Base-by-base conservation (phyloP, 2,329 filamentous ascomycete species). In the Orbilia blumenaviensis region DNA sequence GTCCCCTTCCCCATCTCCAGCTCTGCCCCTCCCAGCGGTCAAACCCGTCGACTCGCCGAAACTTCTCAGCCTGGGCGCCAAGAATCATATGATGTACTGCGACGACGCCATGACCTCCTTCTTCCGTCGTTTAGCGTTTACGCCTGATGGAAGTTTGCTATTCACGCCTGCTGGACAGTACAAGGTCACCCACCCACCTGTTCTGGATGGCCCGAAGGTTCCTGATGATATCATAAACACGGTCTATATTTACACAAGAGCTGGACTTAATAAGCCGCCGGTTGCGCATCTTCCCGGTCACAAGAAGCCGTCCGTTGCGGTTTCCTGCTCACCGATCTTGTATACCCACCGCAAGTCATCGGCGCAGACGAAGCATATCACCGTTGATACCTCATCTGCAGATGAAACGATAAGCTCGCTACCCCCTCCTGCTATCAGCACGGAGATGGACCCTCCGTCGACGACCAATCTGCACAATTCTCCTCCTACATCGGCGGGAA, bases 101-200 rank as follows among this genome's bases (percentile, higher is more conserved):
- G 98, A 97, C 80, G 95, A 99, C 83, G 97, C 94, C 0, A 88
- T 98, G 74, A 97, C 94, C 0, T 98, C 95, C 0, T 99, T 99
- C 84, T 99, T 99, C 84, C 88, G 95, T 62, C 89, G 95, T 52
- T 85, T 99, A 58, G 94, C 94, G 0, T 99, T 99, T 81, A 93
- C 96, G 0, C 94, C 95, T 0, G 96, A 99, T 81, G 95, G 95
- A 25, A 97, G 94, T 82, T 85, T 99, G 58, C 87, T 99, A 3
- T 90, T 99, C 78, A 99, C 95, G 0, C 95, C 95, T 1, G 94
- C 95, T 1, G 95, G 95, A 6, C 95, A 98, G 81, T 98, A 95
- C 83, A 96, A 97, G 82, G 91, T 91, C 1, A 88, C 93, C 60
- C 89, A 92, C 78, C 84, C 86, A 21, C 88, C 89, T 54, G 85